These are phyloP conservation scores for Cyclocybe aegerita DNA, from an alignment of 768 basidiomycete genomes.

Conservation along the genomic window DNA sequence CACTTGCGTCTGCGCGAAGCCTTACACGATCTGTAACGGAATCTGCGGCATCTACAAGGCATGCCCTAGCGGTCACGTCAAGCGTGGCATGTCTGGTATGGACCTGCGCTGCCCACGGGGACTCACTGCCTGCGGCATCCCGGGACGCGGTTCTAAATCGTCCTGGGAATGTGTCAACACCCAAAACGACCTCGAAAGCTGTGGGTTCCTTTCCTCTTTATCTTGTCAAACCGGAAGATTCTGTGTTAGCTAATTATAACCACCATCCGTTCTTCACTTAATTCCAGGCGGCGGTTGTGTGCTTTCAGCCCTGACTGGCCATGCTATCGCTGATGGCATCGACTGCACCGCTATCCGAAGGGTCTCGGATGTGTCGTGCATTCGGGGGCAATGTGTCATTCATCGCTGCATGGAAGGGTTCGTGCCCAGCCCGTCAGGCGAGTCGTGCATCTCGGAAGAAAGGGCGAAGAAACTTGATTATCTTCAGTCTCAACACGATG, in stretches of 20 bases:
- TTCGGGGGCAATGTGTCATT: conserved; percentile 40
- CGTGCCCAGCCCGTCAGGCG: conserved; percentile 16
- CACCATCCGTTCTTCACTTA: neutral
- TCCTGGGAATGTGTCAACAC: conserved; percentile 51
- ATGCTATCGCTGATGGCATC: conserved; percentile 30
- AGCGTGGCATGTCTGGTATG: conserved; percentile 25
- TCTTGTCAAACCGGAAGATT: neutral
- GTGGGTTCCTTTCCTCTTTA: conserved; percentile 30
- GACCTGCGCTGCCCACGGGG: conserved; percentile 36
- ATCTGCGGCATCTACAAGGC: conserved; percentile 35
- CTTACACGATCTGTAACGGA: conserved; percentile 48
- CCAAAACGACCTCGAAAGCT: conserved; percentile 49
- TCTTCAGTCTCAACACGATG: no score
- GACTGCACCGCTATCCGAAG: conserved; percentile 52
- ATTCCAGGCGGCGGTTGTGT: conserved; percentile 48
- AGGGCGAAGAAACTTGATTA: conserved; percentile 3
- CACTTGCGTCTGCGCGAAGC: conserved; percentile 40
- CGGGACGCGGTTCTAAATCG: conserved; percentile 32
- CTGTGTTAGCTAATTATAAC: neutral
- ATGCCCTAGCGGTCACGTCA: conserved; percentile 32
- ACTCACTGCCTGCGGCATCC: conserved; percentile 42
- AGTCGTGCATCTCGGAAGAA: conserved; percentile 26
- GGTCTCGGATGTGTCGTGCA: conserved; percentile 49
- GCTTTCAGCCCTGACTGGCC: conserved; percentile 26
- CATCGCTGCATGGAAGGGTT: conserved; percentile 46